Percentiles rank a stretch among this genome's conserved stretches.
Evolutionary conservation across 2,329 filamentous ascomycete genomes (phyloP).

Genomic region (Tricladium varicosporioides): DNA sequence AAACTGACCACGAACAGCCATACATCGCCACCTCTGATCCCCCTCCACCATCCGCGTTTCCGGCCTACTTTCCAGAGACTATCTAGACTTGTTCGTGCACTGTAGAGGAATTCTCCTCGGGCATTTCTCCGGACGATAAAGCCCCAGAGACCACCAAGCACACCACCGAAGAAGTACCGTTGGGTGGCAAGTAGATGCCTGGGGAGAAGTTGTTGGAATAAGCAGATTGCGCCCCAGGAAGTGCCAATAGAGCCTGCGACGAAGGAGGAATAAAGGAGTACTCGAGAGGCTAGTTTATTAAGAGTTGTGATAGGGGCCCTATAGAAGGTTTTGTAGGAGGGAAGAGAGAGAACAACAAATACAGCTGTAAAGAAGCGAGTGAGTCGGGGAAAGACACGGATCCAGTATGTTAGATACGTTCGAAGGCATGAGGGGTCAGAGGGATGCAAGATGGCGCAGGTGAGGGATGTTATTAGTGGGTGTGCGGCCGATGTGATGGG

Average conservation of each 20-base stretch:
- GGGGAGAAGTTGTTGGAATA: slow-evolving; percentile 80
- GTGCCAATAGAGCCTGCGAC: slow-evolving; percentile 81
- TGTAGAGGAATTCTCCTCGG: slow-evolving; percentile 73
- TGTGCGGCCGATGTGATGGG: slow-evolving; percentile 83
- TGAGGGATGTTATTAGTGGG: slow-evolving; percentile 79
- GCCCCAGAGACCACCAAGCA: slow-evolving; percentile 81
- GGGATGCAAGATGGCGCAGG: slow-evolving; percentile 87
- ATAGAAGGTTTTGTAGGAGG: slow-evolving; percentile 66
- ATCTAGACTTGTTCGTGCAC: slow-evolving; percentile 74
- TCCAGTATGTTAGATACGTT: slow-evolving; percentile 84
- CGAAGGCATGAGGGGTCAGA: slow-evolving; percentile 83
- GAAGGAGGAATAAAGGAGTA: slow-evolving; percentile 75
- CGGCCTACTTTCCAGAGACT: slow-evolving; percentile 90
- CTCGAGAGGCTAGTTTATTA: slow-evolving; percentile 62
- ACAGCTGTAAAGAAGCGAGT: slow-evolving; percentile 75
- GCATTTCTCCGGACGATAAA: slow-evolving; percentile 68
- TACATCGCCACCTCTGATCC: slow-evolving; percentile 79
- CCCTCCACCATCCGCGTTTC: slow-evolving; percentile 85
- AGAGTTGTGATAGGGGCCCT: slow-evolving; percentile 66
- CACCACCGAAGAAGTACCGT: slow-evolving; percentile 86
- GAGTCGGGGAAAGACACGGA: slow-evolving; percentile 76
- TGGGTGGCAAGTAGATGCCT: slow-evolving; percentile 73
- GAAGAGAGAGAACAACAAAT: slow-evolving; percentile 65
- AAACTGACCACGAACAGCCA: slow-evolving; percentile 78
- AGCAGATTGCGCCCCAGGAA: slow-evolving; percentile 84